Percentiles rank a stretch among this genome's conserved stretches.
Conservation (phyloP, 805 yeast species). For the Wickerhamiella sergipiensis region DNA sequence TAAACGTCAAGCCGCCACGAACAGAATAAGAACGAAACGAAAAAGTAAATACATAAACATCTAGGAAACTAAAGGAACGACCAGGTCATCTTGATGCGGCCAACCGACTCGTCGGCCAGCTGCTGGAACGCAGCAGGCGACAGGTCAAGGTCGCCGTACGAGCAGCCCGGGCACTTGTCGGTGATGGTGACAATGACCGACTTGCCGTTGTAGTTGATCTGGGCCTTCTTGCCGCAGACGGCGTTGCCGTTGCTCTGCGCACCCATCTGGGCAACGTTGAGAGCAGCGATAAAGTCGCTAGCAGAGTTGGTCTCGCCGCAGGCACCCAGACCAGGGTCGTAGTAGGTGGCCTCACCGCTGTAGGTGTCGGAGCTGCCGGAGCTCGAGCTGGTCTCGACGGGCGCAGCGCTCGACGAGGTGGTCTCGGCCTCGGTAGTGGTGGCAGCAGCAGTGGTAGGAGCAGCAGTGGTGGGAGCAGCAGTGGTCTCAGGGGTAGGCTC, state of each 20-base stretch:
- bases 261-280: slow-evolving; percentile 32
- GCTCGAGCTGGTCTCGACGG: slow-evolving; percentile 3
- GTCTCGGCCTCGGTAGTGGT: slow-evolving; percentile 7
- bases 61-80: slow-evolving; percentile 7
- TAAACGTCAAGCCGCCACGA: too few relatives aligned
- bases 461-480: slow-evolving; percentile 1
- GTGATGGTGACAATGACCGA: slow-evolving; percentile 43
- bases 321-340: slow-evolving; percentile 34
- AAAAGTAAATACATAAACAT: background rate
- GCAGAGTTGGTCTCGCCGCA: slow-evolving; percentile 38
- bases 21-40: too few relatives aligned
- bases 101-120: slow-evolving; percentile 38
- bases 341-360: slow-evolving; percentile 27
- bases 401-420: slow-evolving; percentile 4
- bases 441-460: slow-evolving; percentile 1
- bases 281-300: slow-evolving; percentile 40
- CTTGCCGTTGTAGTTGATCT: slow-evolving; percentile 34
- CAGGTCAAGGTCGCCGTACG: slow-evolving; percentile 37
- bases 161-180: slow-evolving; percentile 46
- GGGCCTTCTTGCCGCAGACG: slow-evolving; percentile 40
- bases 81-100: slow-evolving; percentile 45
- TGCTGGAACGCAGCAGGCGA: slow-evolving; percentile 45
- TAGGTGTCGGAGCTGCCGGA: slow-evolving; percentile 16
- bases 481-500: slow-evolving; percentile 6
- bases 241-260: slow-evolving; percentile 31